phyloP scores from a whole-genome alignment of 2,329 filamentous ascomycete species.

The Hortaea werneckii region DNA sequence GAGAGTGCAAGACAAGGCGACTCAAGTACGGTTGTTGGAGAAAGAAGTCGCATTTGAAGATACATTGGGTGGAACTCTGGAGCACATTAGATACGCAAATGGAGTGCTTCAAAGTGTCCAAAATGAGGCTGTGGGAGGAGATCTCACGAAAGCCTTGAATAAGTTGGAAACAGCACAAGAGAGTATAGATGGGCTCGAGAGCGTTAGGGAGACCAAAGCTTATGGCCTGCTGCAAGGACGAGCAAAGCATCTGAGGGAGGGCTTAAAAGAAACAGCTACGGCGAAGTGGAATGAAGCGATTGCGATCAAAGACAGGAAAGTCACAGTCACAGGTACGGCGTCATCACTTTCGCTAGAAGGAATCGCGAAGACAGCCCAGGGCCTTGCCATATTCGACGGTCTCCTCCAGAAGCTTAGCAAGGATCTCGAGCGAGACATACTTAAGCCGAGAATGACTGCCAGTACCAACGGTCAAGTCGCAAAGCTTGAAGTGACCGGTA shows the following conservation, averaged over 20 bases:
- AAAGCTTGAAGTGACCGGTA: constrained; percentile 12
- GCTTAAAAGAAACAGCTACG: constrained; percentile 56
- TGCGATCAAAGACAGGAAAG: constrained; percentile 46
- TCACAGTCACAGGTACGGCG: constrained; percentile 40
- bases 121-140: constrained; percentile 32
- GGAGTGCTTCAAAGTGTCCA: constrained; percentile 38
- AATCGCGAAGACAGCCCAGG: constrained; percentile 11
- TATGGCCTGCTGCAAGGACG: constrained; percentile 56
- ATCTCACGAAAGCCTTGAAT: constrained; percentile 39
- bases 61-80: constrained; percentile 40
- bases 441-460: constrained; percentile 18
- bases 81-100: constrained; percentile 42
- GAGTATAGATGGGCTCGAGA: constrained; percentile 49
- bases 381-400: constrained; percentile 16
- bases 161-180: constrained; percentile 40
- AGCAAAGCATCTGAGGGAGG: constrained; percentile 54
- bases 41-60: constrained; percentile 52
- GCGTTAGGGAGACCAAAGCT: constrained; percentile 51
- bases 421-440: constrained; percentile 20
- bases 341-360: constrained; percentile 4
- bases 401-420: constrained; percentile 16
- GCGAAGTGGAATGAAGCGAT: constrained; percentile 63
- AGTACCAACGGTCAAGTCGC: constrained; percentile 10
- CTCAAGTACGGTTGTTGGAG: constrained; percentile 46
- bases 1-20: constrained; percentile 51